Evolutionary conservation across 306 rosid genomes (phyloP).

Genomic region (Purshia tridentata): DNA sequence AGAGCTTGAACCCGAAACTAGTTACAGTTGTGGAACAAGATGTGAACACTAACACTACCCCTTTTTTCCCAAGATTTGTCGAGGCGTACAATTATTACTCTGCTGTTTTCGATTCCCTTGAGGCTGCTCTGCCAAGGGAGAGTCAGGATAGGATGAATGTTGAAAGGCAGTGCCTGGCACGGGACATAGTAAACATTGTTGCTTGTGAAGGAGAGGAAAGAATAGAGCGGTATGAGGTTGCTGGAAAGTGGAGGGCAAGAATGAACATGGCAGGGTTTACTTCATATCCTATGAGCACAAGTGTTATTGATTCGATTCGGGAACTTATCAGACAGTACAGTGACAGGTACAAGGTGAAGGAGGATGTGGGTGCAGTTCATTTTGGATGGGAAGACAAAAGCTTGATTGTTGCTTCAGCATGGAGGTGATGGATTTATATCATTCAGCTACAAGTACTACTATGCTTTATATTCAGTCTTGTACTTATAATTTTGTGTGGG

Average conservation of each 20-base stretch:
- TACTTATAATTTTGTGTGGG: constrained; percentile 37
- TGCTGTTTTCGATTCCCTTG: constrained; percentile 85
- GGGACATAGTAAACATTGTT: constrained; percentile 85
- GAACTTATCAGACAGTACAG: constrained; percentile 57
- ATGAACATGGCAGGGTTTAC: constrained; percentile 91
- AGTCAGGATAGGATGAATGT: constrained; percentile 93
- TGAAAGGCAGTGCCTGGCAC: constrained; percentile 88
- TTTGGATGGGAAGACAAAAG: constrained; percentile 95
- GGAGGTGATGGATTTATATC: constrained; percentile 50
- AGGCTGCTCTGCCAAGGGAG: constrained; percentile 84
- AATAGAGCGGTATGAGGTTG: constrained; percentile 89
- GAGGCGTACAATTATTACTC: constrained; percentile 86
- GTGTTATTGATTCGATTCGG: constrained; percentile 43
- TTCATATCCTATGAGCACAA: constrained; percentile 52
- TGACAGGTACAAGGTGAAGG: constrained; percentile 67
- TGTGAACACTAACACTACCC: constrained; percentile 84
- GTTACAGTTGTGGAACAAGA: constrained; percentile 95
- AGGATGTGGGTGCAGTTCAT: constrained; percentile 76
- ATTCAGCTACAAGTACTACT: constrained; percentile 17
- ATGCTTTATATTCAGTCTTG: constrained; percentile 26
- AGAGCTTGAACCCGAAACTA: constrained; percentile 81
- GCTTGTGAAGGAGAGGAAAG: constrained; percentile 95
- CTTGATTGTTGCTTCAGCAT: constrained; percentile 89
- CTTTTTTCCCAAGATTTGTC: constrained; percentile 73
- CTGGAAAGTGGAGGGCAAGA: constrained; percentile 98